Evolutionary conservation across 148 eudicot species (phyloP).

Genomic region (Oxyria digyna): DNA sequence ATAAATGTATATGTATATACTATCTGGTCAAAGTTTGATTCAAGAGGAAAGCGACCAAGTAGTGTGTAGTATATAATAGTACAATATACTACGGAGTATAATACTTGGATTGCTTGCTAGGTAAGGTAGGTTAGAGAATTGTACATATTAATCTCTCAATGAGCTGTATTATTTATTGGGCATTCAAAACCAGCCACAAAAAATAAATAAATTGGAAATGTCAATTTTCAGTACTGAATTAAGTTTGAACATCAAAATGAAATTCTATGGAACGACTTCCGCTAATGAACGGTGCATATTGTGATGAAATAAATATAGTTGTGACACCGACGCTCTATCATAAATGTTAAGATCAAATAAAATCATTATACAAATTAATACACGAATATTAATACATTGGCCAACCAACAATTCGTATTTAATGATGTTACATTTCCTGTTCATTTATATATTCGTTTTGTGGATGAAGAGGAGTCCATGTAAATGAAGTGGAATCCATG

Average conservation of each 20-base stretch:
- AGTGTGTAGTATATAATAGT: no score
- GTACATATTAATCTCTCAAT: conserved; percentile 1
- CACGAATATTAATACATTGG: background rate
- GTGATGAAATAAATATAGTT: background rate
- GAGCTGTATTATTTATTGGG: conserved; percentile 3
- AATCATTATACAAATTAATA: background rate
- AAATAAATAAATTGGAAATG: background rate
- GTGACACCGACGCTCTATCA: conserved; percentile 2
- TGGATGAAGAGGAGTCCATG: no score
- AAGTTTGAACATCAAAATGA: background rate
- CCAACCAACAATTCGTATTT: background rate
- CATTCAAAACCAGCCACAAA: background rate
- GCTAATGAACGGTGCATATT: background rate
- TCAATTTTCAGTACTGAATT: background rate
- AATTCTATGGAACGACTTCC: background rate
- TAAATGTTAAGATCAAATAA: background rate
- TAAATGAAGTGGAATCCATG: background rate
- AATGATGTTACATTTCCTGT: background rate
- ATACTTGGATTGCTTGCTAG: background rate
- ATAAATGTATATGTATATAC: background rate
- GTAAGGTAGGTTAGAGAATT: background rate
- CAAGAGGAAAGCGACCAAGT: background rate
- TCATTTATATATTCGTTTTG: background rate
- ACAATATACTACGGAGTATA: no score
- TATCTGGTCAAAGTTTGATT: background rate